Evolutionary conservation across 2,329 filamentous ascomycete species (phyloP).

Genomic region (Phyllosticta ampelicida): DNA sequence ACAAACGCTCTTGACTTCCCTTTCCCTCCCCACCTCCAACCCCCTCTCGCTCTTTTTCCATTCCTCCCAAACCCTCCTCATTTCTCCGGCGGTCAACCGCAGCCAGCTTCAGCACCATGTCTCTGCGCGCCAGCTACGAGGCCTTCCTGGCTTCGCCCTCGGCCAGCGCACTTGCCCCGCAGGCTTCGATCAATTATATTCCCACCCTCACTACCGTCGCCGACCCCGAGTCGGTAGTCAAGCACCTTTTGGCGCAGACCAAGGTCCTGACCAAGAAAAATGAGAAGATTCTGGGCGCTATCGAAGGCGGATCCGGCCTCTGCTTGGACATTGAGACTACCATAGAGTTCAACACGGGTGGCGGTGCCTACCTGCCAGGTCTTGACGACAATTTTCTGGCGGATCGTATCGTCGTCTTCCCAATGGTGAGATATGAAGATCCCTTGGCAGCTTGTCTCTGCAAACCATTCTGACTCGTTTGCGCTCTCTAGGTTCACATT

Average conservation of each 20-base stretch:
- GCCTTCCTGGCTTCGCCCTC: slow-evolving; percentile 34
- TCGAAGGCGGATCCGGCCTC: slow-evolving; percentile 61
- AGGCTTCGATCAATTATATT: slow-evolving; percentile 61
- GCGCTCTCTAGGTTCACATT: slow-evolving; percentile 50
- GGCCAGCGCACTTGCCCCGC: slow-evolving; percentile 32
- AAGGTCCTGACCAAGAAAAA: slow-evolving; percentile 74
- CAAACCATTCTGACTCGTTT: neutral
- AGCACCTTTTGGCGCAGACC: slow-evolving; percentile 62
- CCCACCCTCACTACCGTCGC: slow-evolving; percentile 69
- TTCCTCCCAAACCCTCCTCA: slow-evolving; percentile 3
- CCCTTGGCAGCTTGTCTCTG: neutral
- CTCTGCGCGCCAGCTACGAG: slow-evolving; percentile 31
- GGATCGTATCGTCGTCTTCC: slow-evolving; percentile 67
- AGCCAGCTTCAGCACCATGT: slow-evolving; percentile 22
- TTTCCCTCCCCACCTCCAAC: neutral
- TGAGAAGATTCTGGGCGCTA: slow-evolving; percentile 60
- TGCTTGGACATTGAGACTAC: slow-evolving; percentile 72
- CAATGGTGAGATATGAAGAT: slow-evolving; percentile 53
- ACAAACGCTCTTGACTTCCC: neutral
- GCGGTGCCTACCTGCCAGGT: slow-evolving; percentile 76
- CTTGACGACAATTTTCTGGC: slow-evolving; percentile 91
- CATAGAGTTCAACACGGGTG: slow-evolving; percentile 69
- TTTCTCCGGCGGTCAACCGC: slow-evolving; percentile 5
- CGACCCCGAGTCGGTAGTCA: slow-evolving; percentile 65
- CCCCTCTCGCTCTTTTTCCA: neutral